Evolutionary conservation across 306 rosid genomes (phyloP).

Genomic region (Quercus glauca): DNA sequence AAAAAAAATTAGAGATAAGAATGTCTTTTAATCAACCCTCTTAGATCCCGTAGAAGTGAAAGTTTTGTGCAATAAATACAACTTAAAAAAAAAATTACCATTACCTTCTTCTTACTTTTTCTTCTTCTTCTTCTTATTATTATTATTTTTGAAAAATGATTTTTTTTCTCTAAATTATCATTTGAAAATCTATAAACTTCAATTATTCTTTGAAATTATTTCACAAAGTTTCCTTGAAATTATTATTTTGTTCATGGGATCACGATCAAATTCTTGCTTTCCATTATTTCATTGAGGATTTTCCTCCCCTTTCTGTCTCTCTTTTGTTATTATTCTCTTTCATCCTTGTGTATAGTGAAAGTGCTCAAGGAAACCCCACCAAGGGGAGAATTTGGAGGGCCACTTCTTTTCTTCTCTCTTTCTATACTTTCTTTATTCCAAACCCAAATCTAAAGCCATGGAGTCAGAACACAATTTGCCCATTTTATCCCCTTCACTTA

Average conservation of each 20-base stretch:
- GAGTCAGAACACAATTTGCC: conserved; percentile 29
- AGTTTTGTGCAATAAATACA: too few relatives aligned
- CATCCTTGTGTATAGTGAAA: conserved; percentile 56
- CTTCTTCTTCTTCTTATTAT: too few relatives aligned
- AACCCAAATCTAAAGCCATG: conserved; percentile 68
- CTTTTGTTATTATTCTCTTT: conserved; percentile 38
- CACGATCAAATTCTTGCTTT: conserved; percentile 34
- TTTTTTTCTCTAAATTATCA: too few relatives aligned
- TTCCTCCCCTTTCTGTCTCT: conserved; percentile 22
- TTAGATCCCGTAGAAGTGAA: too few relatives aligned
- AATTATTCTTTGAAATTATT: not conserved
- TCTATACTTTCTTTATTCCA: conserved; percentile 69
- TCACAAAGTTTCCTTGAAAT: conserved; percentile 37
- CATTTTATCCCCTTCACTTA: conserved; percentile 30
- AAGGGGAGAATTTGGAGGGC: conserved; percentile 50
- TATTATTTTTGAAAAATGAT: too few relatives aligned
- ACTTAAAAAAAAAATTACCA: too few relatives aligned
- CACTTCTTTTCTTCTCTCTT: conserved; percentile 28
- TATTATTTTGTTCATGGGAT: conserved; percentile 44
- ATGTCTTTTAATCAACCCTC: too few relatives aligned
- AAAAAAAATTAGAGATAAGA: too few relatives aligned
- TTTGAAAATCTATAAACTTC: too few relatives aligned
- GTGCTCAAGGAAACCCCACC: conserved; percentile 68
- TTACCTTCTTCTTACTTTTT: too few relatives aligned
- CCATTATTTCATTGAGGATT: conserved; percentile 47